Evolutionary conservation across 176 grass and related monocot genomes (phyloP), one percentile per base, ranked within the genome.

Genomic region (Eleusine coracana): DNA sequence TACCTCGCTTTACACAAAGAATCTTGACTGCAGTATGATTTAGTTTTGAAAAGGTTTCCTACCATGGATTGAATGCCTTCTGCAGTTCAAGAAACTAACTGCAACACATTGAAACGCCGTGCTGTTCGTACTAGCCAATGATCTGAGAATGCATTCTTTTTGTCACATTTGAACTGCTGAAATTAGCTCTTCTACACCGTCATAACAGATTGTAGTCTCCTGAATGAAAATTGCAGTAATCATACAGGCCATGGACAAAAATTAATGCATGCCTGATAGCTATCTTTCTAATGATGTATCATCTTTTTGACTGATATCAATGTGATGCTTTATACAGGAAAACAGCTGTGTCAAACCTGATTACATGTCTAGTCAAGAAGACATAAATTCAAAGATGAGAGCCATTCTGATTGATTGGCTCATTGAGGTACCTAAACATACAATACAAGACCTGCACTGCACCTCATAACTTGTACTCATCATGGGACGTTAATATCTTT

Each of bases 321-420:
- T 77, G 70, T 61, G 48, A 67, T 78, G 50, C 0, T 82, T 72
- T 88, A 54, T 80, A 18, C 78, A 99, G 93, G 78, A 81, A 84
- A 20, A 16, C 5, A 84, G 89, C 64, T 92, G 91, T 86, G 89
- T 90, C 17, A 73, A 51, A 29, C 87, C 89, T 72, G 86, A 90
- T 73, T 99, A 96, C 83, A 96, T 99, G 97, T 89, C 87, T 37
- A 87, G 48, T 45, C 87, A 99, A 65, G 76, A 76, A 62, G 97
- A 96, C 79, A 94, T 99, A 63, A 99, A 92, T 72, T 68, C 91
- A 86, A 94, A 90, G 86, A 99, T 99, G 97, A 87, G 93, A 85
- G 91, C 89, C 21, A 99, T 99, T 79, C 80, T 99, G 17, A 86
- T 96, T 81, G 89, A 99, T 50, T 94, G 91, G 97, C 81, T 99